A percentile compares a stretch with the other conserved stretches of the same genome.
Conservation (phyloP, 2,329 filamentous ascomycete species). For the Ophiostoma himal-ulmi region DNA sequence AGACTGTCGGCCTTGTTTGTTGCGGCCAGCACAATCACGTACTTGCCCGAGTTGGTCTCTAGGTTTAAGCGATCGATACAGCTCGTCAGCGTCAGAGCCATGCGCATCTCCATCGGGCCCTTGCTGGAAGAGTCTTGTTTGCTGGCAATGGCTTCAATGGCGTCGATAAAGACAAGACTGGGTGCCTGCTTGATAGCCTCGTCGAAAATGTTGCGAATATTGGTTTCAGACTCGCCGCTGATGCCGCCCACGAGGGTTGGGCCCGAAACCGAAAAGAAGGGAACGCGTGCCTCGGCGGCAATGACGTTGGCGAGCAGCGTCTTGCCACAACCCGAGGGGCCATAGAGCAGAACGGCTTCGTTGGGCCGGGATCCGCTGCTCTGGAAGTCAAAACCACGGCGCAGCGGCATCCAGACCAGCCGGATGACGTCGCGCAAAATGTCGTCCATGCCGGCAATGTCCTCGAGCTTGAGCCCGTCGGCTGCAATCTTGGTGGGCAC, state of each 20-base stretch:
- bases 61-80: conserved; percentile 81
- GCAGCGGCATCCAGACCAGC: conserved; percentile 66
- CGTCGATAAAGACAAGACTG: conserved; percentile 84
- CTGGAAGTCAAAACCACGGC: conserved; percentile 59
- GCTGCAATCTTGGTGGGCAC: conserved; percentile 56
- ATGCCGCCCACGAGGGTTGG: conserved; percentile 78
- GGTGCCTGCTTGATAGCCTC: conserved; percentile 81
- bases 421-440: conserved; percentile 65
- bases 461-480: conserved; percentile 59
- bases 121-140: conserved; percentile 67
- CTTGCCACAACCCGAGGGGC: conserved; percentile 80
- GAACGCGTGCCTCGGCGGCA: conserved; percentile 67
- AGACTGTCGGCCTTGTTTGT: conserved; percentile 84
- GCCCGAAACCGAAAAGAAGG: conserved; percentile 76
- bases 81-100: conserved; percentile 73
- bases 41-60: conserved; percentile 41
- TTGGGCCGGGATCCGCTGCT: conserved; percentile 62
- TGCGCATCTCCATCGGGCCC: conserved; percentile 77
- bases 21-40: conserved; percentile 83
- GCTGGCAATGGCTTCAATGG: conserved; percentile 85
- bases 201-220: conserved; percentile 77
- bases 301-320: conserved; percentile 77
- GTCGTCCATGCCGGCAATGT: conserved; percentile 71
- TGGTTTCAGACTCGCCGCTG: conserved; percentile 85
- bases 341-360: conserved; percentile 71